A percentile compares a stretch with the other conserved stretches of the same genome.
Conservation (phyloP, 495 filamentous ascomycete species). For the Daldinia vernicosa region DNA sequence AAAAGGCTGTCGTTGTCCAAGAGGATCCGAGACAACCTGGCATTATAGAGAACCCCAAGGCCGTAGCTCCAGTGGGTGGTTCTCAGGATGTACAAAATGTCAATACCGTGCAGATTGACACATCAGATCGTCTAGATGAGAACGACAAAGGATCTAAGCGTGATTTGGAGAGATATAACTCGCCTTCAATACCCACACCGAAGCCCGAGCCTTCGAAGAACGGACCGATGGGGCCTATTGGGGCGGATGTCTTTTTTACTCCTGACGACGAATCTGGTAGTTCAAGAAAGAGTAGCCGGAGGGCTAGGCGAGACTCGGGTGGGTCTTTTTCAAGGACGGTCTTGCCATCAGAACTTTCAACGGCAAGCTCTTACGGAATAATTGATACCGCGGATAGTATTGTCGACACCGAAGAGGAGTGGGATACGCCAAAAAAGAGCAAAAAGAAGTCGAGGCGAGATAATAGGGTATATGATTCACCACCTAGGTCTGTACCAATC, state of each 20-base stretch:
- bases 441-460: slow-evolving; percentile 47
- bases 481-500: slow-evolving; percentile 19
- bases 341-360: slow-evolving; percentile 41
- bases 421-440: slow-evolving; percentile 44
- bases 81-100: slow-evolving; percentile 38
- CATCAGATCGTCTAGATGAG: slow-evolving; percentile 36
- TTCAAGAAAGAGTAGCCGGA: slow-evolving; percentile 9
- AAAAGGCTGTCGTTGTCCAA: slow-evolving; percentile 42
- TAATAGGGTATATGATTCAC: slow-evolving; percentile 37
- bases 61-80: slow-evolving; percentile 43
- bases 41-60: slow-evolving; percentile 26
- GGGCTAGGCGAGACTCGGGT: slow-evolving; percentile 39
- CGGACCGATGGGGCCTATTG: background rate
- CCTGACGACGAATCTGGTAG: slow-evolving; percentile 14
- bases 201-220: slow-evolving; percentile 1
- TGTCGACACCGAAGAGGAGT: slow-evolving; percentile 43
- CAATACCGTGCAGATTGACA: slow-evolving; percentile 24
- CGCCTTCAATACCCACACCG: slow-evolving; percentile 7
- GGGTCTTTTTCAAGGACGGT: slow-evolving; percentile 38
- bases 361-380: slow-evolving; percentile 44
- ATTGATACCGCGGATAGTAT: slow-evolving; percentile 35
- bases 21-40: slow-evolving; percentile 35
- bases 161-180: slow-evolving; percentile 8
- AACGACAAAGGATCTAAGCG: slow-evolving; percentile 43
- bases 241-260: slow-evolving; percentile 1